Conservation (phyloP, 768 basidiomycete species). For the Mycena galopus region DNA sequence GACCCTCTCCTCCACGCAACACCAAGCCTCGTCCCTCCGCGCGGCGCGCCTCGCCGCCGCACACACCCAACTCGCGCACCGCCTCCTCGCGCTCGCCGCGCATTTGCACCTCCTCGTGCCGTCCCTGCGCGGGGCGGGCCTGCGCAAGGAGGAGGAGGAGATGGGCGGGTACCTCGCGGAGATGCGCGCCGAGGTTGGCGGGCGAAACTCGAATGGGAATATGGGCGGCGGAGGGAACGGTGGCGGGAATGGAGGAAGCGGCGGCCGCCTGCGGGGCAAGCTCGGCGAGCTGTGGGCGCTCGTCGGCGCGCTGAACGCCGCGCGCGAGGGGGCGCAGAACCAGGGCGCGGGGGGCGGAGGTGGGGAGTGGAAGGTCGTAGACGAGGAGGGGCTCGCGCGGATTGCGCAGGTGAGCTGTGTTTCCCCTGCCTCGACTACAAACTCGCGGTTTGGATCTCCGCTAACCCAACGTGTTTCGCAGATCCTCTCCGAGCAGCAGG, state of each 20-base stretch:
- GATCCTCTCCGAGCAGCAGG: slow-evolving; percentile 85
- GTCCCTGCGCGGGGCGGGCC: slow-evolving; percentile 77
- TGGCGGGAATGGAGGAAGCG: slow-evolving; percentile 34
- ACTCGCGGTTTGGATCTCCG: background rate
- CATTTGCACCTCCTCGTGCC: slow-evolving; percentile 87
- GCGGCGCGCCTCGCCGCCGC: slow-evolving; percentile 65
- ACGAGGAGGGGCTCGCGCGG: slow-evolving; percentile 85
- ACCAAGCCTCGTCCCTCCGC: slow-evolving; percentile 75
- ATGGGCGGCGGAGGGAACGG: slow-evolving; percentile 77
- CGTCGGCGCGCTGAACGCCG: slow-evolving; percentile 78
- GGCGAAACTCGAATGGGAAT: slow-evolving; percentile 75
- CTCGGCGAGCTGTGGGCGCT: slow-evolving; percentile 90
- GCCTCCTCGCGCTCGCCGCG: slow-evolving; percentile 76
- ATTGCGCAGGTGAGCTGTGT: slow-evolving; percentile 71
- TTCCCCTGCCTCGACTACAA: background rate
- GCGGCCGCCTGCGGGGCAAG: slow-evolving; percentile 75
- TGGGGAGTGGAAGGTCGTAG: slow-evolving; percentile 49
- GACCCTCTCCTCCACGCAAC: slow-evolving; percentile 70
- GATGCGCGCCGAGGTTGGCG: slow-evolving; percentile 78
- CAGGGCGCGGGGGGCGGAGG: background rate
- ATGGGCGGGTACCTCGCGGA: slow-evolving; percentile 79
- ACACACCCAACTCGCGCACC: slow-evolving; percentile 79
- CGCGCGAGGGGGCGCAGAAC: slow-evolving; percentile 53
- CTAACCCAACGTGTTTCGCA: slow-evolving; percentile 39
- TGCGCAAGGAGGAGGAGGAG: slow-evolving; percentile 85